phyloP scores from a whole-genome alignment of 805 yeast species.

The Candida endomychidarum region DNA sequence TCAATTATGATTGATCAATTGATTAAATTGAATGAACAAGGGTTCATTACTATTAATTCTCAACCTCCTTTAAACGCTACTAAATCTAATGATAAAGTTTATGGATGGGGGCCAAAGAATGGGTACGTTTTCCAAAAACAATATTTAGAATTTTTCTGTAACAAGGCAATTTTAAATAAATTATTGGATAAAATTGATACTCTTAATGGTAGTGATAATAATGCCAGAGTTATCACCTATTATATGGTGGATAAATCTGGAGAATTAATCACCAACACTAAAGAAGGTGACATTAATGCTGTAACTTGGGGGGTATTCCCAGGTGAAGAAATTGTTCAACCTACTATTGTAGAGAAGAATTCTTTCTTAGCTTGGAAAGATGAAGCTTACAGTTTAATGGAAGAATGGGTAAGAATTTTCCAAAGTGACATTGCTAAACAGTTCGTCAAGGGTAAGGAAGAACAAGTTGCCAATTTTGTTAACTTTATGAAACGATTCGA shows the following conservation, averaged over 20 bases:
- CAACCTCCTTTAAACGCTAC: slow-evolving; percentile 91
- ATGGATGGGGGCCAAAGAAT: slow-evolving; percentile 94
- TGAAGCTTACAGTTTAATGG: slow-evolving; percentile 80
- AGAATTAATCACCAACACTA: slow-evolving; percentile 66
- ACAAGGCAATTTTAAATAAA: slow-evolving; percentile 48
- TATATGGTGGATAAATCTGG: slow-evolving; percentile 67
- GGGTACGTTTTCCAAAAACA: slow-evolving; percentile 96
- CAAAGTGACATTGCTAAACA: slow-evolving; percentile 36
- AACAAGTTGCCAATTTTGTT: slow-evolving; percentile 32
- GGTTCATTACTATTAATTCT: slow-evolving; percentile 83
- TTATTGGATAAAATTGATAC: slow-evolving; percentile 43
- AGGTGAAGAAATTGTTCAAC: slow-evolving; percentile 90
- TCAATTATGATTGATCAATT: slow-evolving; percentile 58
- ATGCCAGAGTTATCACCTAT: slow-evolving; percentile 58
- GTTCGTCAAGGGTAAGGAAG: slow-evolving; percentile 23
- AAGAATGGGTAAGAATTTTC: slow-evolving; percentile 72
- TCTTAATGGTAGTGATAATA: slow-evolving; percentile 41
- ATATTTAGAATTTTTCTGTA: slow-evolving; percentile 81
- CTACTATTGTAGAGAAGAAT: slow-evolving; percentile 89
- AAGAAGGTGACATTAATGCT: slow-evolving; percentile 80
- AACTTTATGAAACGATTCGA: slow-evolving; percentile 48
- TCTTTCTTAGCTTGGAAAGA: slow-evolving; percentile 97
- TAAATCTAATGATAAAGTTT: slow-evolving; percentile 63
- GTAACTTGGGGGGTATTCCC: slow-evolving; percentile 99
- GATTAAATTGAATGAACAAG: slow-evolving; percentile 60